Evolutionary conservation across 768 basidiomycete species (phyloP), one percentile per base, ranked within the genome.

Genomic region (Albatrellus ellisii): DNA sequence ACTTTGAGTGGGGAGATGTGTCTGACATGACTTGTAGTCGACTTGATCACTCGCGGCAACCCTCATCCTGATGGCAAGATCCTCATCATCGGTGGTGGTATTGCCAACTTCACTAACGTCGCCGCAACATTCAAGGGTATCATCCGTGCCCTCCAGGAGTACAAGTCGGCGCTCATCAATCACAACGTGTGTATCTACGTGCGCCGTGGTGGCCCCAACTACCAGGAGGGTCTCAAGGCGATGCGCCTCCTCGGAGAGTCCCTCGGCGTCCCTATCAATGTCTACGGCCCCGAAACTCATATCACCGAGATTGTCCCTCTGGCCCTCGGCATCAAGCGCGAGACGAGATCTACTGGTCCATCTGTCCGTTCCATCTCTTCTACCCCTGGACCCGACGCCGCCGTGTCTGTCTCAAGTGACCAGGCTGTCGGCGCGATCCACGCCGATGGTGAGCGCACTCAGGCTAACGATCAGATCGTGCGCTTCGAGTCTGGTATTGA

Each of bases 41-140:
- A 97, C 61, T 68, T 99, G 47, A 88, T 98, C 62, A 97, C 88
- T 33, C 90, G 94, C 45, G 91, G 92, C 36, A 64, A 70, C 18
- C 79, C 85, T 37, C 72, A 76, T 52, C 69, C 80, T 40, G 67
- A 95, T 39, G 95, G 95, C 70, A 99, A 99, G 68, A 78, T 98
- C 59, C 84, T 98, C 63, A 95, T 99, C 73, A 95, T 99, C 51
- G 95, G 94, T 63, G 95, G 95, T 65, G 94, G 94, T 67, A 95
- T 95, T 49, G 95, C 95, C 68, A 99, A 99, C 77, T 99, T 99
- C 69, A 97, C 91, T 59, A 97, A 99, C 60, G 92, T 98, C 52
- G 95, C 92, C 26, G 83, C 94, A 8, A 98, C 94, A 46, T 99
- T 99, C 84, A 97, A 98, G 73, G 94, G 94, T 48, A 99, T 98